phyloP scores from a whole-genome alignment of 208 protist species.

The Histomonas meleagridis region DNA sequence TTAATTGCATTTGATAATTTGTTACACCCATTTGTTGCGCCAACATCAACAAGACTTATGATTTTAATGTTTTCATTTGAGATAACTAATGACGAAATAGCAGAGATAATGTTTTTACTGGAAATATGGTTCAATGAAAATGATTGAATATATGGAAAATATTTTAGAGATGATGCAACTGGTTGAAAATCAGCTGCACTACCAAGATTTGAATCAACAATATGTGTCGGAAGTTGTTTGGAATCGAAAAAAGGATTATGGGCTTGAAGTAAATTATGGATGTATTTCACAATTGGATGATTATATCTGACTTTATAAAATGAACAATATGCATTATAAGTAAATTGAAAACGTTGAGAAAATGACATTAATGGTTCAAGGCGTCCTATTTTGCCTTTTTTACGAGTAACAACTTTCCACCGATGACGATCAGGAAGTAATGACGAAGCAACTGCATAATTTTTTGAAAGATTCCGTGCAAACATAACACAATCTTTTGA shows the following conservation, averaged over 20 bases:
- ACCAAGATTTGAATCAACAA: background rate
- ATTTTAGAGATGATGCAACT: background rate
- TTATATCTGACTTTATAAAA: background rate
- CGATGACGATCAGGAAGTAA: too few relatives aligned
- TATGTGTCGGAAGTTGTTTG: background rate
- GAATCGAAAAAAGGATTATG: background rate
- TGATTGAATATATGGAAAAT: background rate
- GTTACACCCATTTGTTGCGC: background rate
- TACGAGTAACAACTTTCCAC: too few relatives aligned
- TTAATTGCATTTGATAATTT: background rate
- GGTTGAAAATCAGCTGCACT: background rate
- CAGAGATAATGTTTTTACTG: background rate
- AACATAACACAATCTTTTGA: too few relatives aligned
- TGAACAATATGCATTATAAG: conserved; percentile 16
- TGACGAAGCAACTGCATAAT: too few relatives aligned
- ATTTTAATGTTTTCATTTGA: background rate
- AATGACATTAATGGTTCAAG: background rate
- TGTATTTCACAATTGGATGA: background rate
- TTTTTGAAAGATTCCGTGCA: too few relatives aligned
- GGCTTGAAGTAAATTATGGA: background rate
- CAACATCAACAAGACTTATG: background rate
- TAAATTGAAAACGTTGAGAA: background rate
- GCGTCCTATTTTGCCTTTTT: too few relatives aligned
- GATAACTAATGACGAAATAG: background rate
- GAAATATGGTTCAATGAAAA: background rate